Evolutionary conservation across 2,329 filamentous ascomycete species (phyloP).

Genomic region (Lachnellula hyalina): DNA sequence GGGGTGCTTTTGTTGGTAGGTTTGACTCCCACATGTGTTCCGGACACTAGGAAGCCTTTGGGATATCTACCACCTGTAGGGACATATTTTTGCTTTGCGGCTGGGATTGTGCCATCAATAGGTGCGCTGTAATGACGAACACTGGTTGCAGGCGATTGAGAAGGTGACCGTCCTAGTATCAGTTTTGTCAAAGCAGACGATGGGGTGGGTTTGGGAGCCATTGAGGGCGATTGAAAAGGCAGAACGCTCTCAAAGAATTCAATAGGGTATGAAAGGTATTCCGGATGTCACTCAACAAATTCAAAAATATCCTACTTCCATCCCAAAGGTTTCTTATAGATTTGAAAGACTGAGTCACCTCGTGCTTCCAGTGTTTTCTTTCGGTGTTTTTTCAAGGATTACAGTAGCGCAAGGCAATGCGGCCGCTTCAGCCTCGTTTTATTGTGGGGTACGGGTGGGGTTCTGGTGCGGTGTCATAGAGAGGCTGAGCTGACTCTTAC

Average conservation of each 20-base stretch:
- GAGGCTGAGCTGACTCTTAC: not conserved
- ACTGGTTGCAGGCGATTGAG: slow-evolving; percentile 14
- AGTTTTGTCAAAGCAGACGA: slow-evolving; percentile 21
- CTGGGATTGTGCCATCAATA: slow-evolving; percentile 56
- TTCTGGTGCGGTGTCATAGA: not conserved
- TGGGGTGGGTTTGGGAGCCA: slow-evolving; percentile 25
- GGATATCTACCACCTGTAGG: slow-evolving; percentile 83
- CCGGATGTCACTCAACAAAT: not conserved
- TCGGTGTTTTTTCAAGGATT: not conserved
- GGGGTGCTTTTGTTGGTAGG: slow-evolving; percentile 85
- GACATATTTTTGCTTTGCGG: slow-evolving; percentile 84
- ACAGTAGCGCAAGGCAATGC: not conserved
- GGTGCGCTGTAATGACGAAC: slow-evolving; percentile 54
- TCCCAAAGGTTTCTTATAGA: not conserved
- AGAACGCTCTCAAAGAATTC: not conserved
- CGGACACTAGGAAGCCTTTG: slow-evolving; percentile 80
- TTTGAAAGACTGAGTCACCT: not conserved
- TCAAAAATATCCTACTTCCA: not conserved
- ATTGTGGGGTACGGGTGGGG: not conserved
- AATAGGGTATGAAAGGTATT: not conserved
- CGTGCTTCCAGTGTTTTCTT: not conserved
- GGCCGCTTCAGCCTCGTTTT: slow-evolving; percentile 5
- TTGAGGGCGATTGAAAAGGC: slow-evolving; percentile 12
- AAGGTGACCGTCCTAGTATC: slow-evolving; percentile 18
- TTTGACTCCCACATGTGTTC: slow-evolving; percentile 90